Evolutionary conservation across 1,284 basidiomycete genomes (phyloP).

Genomic region (Leccinum fallax): DNA sequence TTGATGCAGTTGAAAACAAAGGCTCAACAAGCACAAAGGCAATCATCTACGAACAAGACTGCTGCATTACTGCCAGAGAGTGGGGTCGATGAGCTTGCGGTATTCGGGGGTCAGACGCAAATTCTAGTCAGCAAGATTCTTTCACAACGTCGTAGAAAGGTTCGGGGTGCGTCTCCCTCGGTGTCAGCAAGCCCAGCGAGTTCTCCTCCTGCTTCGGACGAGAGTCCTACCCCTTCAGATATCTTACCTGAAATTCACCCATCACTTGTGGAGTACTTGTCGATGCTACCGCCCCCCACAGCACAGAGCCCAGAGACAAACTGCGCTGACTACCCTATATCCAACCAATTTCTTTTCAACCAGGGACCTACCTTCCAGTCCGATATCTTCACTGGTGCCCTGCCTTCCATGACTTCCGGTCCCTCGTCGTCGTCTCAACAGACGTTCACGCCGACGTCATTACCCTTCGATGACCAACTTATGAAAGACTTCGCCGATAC

Average conservation of each 20-base stretch:
- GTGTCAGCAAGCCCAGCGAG: conserved; percentile 26
- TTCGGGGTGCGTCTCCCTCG: conserved; percentile 18
- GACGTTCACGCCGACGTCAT: conserved; percentile 4
- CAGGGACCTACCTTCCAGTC: conserved; percentile 16
- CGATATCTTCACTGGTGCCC: conserved; percentile 2
- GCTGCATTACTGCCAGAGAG: conserved; percentile 42
- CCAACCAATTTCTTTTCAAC: conserved; percentile 19
- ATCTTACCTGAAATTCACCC: conserved; percentile 58
- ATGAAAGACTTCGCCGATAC: conserved; percentile 15
- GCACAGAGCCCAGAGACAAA: conserved; percentile 13
- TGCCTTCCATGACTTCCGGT: conserved; percentile 13
- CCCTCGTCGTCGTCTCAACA: conserved; percentile 13
- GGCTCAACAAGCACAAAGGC: conserved; percentile 46
- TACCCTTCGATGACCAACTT: conserved; percentile 25
- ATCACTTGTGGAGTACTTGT: conserved; percentile 48
- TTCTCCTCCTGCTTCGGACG: conserved; percentile 33
- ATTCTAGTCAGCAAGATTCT: conserved; percentile 57
- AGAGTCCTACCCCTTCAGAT: conserved; percentile 29
- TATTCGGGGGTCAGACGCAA: conserved; percentile 65
- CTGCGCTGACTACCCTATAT: neutral
- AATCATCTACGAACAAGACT: conserved; percentile 43
- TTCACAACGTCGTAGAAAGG: conserved; percentile 33
- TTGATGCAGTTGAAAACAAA: conserved; percentile 50
- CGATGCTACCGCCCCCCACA: conserved; percentile 40
- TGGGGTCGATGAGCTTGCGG: conserved; percentile 61